Conservation (phyloP, 768 basidiomycete species). For the Pilatotrama ljubarskyi region DNA sequence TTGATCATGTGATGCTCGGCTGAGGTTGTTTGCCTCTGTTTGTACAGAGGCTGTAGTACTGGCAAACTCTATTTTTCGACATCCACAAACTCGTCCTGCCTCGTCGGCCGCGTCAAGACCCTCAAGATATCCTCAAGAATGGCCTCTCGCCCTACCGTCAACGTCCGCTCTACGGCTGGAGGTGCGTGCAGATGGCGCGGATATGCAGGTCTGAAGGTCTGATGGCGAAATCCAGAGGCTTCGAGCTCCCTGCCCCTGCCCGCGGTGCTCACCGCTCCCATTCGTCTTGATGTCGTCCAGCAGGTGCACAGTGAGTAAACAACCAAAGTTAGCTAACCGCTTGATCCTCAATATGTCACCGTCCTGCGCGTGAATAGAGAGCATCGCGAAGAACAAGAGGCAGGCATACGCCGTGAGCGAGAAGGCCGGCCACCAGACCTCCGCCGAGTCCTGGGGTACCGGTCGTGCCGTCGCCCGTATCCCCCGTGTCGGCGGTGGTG, state of each 20-base stretch:
- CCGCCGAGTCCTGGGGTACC: slow-evolving; percentile 99
- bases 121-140: slow-evolving; percentile 50
- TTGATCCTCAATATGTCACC: neutral
- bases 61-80: slow-evolving; percentile 27
- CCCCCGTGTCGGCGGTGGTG: slow-evolving; percentile 98
- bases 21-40: slow-evolving; percentile 10
- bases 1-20: neutral
- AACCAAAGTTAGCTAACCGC: neutral
- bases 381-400: slow-evolving; percentile 96
- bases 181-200: slow-evolving; percentile 42
- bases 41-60: slow-evolving; percentile 24
- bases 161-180: slow-evolving; percentile 75
- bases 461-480: slow-evolving; percentile 99
- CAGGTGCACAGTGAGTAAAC: slow-evolving; percentile 95
- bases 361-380: slow-evolving; percentile 55
- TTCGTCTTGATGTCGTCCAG: slow-evolving; percentile 96
- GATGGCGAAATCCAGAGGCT: slow-evolving; percentile 52
- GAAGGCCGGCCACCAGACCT: slow-evolving; percentile 99
- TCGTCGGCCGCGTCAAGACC: slow-evolving; percentile 42
- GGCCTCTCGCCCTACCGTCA: slow-evolving; percentile 93
- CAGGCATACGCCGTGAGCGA: slow-evolving; percentile 96
- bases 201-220: neutral
- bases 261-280: slow-evolving; percentile 96
- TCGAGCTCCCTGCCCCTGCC: slow-evolving; percentile 90
- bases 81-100: slow-evolving; percentile 23